A percentile compares a stretch with the other conserved stretches of the same genome.
Conservation (phyloP, 2,329 filamentous ascomycete species). For the Hypoxylon sp. region DNA sequence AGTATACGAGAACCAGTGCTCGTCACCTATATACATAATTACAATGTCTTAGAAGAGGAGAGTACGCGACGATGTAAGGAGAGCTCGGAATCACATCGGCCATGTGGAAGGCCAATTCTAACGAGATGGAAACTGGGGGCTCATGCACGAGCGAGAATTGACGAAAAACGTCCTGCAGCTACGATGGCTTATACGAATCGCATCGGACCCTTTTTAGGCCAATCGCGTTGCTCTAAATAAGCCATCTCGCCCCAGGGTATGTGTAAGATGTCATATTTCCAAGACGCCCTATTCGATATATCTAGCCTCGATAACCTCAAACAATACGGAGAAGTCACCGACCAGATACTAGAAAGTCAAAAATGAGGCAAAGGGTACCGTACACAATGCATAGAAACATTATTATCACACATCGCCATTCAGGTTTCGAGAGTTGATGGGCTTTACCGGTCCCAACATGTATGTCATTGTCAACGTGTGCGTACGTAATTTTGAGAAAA, state of each 20-base stretch:
- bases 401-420: background rate
- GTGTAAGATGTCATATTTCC: background rate
- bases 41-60: slow-evolving; percentile 5
- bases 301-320: background rate
- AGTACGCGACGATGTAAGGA: slow-evolving; percentile 14
- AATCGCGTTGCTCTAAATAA: slow-evolving; percentile 27
- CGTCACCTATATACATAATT: slow-evolving; percentile 24
- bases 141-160: slow-evolving; percentile 29
- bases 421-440: background rate
- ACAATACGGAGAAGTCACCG: background rate
- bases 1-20: slow-evolving; percentile 11
- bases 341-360: background rate
- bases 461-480: background rate
- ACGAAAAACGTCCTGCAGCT: slow-evolving; percentile 37
- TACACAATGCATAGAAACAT: background rate
- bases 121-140: slow-evolving; percentile 15
- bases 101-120: slow-evolving; percentile 8
- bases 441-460: background rate
- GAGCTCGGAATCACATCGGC: slow-evolving; percentile 8
- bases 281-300: slow-evolving; percentile 1
- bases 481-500: background rate
- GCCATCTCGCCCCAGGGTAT: background rate
- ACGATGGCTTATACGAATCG: slow-evolving; percentile 27
- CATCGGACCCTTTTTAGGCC: slow-evolving; percentile 17
- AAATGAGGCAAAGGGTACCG: background rate